Base-by-base conservation (phyloP, 2,329 filamentous ascomycete genomes). In the Xylaria arbuscula region DNA sequence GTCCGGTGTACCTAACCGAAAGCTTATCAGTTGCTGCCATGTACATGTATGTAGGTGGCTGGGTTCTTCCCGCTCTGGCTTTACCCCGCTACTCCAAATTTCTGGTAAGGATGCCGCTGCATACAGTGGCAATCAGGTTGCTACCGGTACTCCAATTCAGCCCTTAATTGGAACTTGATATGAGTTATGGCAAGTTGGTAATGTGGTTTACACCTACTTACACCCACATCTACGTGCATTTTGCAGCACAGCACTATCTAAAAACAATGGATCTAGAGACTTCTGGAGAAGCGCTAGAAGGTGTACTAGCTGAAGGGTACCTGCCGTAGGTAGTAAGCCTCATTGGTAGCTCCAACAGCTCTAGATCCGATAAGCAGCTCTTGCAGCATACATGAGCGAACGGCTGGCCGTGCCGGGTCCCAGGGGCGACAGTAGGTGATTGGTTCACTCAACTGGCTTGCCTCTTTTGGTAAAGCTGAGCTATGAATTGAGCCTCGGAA, bases 11-110 rank as follows among this genome's bases (percentile, higher is more conserved):
- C 28, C 19, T 50, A 50, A 36, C 28, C 28, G 22, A 64, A 56
- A 68, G 66, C 66, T 68, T 65, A 57, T 68, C 62, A 61, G 61
- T 53, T 61, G 28, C 28, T 28, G 28, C 28, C 28, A 28, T 28
- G 28, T 28, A 28, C 28, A 5, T 28, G 5, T 5, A 28, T 28
- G 28, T 28, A 28, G 28, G 28, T 28, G 28, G 51, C 22, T 42
- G 45, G 22, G 19, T n/a, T 54, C 53, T 58, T 57, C 24, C 50
- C 7, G 22, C 42, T 36, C 34, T 42, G 54, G 62, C 47, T 34
- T 51, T 62, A 28, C 24, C 36, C 36, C 34, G 36, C n/a, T 57
- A 45, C 13, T 40, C 38, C 36, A n/a, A 45, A 42, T 15, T 15
- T 17, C 38, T 42, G 11, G 38, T 13, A 42, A 42, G 17, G 38